phyloP scores from a whole-genome alignment of 1,139 yeast species.

The Eremothecium cymbalariae region DNA sequence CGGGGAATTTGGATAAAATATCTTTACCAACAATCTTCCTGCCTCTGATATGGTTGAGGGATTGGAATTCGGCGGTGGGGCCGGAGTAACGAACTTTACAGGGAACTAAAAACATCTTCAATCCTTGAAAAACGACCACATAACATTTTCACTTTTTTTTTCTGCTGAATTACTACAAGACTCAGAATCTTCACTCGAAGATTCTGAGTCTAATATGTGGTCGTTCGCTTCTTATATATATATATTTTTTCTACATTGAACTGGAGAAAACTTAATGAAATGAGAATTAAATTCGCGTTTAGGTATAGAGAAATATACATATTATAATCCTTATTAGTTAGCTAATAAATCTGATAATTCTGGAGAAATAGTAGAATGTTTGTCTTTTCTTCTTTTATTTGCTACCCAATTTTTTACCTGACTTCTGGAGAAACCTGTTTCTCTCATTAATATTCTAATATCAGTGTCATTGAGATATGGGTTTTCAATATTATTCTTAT shows the following conservation, averaged over 20 bases:
- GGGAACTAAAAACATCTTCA: conserved; percentile 15
- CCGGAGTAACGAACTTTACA: conserved; percentile 20
- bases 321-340: background rate
- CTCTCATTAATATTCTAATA: conserved; percentile 10
- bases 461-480: conserved; percentile 19
- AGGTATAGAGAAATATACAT: background rate
- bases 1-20: conserved; percentile 9
- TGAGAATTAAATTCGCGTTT: background rate
- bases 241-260: conserved; percentile 1
- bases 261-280: too few species aligned
- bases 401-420: conserved; percentile 26
- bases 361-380: conserved; percentile 5
- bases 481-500: conserved; percentile 12
- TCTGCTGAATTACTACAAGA: conserved; percentile 5
- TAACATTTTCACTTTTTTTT: conserved; percentile 7
- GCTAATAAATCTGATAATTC: conserved; percentile 6
- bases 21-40: conserved; percentile 21
- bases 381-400: conserved; percentile 24
- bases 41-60: conserved; percentile 22
- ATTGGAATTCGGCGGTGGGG: conserved; percentile 16
- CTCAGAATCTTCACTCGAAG: conserved; percentile 4
- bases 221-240: conserved; percentile 2
- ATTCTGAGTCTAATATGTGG: conserved; percentile 1
- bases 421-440: conserved; percentile 16
- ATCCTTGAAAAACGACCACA: conserved; percentile 7